Conservation (phyloP, 257 asterid genomes). For the Solanum arcanum region DNA sequence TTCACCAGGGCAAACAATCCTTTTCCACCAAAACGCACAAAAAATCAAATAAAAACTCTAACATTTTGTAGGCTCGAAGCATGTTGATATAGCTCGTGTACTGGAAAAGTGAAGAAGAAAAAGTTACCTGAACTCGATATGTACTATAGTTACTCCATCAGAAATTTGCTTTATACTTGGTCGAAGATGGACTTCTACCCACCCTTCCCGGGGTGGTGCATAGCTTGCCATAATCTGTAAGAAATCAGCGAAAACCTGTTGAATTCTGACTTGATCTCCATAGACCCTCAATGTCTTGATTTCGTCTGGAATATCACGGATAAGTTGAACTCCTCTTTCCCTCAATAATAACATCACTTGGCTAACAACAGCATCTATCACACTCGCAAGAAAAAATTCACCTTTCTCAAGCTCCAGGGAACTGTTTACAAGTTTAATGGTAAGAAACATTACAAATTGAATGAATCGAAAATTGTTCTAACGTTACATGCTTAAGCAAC, state of each 20-base stretch:
- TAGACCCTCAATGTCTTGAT: slow-evolving; percentile 49
- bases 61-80: too few species aligned
- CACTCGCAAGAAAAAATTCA: slow-evolving; percentile 62
- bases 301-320: slow-evolving; percentile 73
- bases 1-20: slow-evolving; percentile 82
- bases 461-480: not conserved
- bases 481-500: not conserved
- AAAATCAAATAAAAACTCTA: too few species aligned
- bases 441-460: not conserved
- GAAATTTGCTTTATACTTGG: slow-evolving; percentile 56
- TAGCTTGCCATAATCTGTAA: slow-evolving; percentile 59
- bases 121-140: slow-evolving; percentile 56
- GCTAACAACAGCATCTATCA: slow-evolving; percentile 84
- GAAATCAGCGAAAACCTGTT: slow-evolving; percentile 72
- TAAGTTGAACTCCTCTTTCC: slow-evolving; percentile 68
- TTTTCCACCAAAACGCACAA: slow-evolving; percentile 7
- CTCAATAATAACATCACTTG: slow-evolving; percentile 67
- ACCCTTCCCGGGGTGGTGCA: slow-evolving; percentile 61
- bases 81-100: not conserved
- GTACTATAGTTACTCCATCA: slow-evolving; percentile 30
- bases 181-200: slow-evolving; percentile 79
- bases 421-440: slow-evolving; percentile 12
- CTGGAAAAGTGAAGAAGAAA: not conserved
- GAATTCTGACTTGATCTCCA: slow-evolving; percentile 84
- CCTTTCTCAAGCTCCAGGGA: slow-evolving; percentile 63